Base-by-base conservation (phyloP, 1,139 yeast species). In the Hansenula sp. region DNA sequence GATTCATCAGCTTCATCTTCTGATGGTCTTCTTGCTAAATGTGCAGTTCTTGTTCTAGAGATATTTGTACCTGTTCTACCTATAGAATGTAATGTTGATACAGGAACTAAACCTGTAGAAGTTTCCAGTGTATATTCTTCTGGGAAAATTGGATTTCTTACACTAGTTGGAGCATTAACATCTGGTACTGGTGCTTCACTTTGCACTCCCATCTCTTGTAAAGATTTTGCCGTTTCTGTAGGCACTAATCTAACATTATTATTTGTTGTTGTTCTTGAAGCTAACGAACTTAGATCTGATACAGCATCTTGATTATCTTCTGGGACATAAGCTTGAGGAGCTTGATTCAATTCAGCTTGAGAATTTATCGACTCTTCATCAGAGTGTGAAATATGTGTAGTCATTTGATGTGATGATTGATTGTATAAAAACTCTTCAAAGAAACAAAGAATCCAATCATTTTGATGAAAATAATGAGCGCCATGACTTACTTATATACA, bases 61-160 rank as follows among this genome's bases (percentile, higher is more conserved):
- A 60, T 51, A 14, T 61, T 61, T 3, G 73, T 58, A 40, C 68
- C 65, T 2, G 68, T 58, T 68, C 94, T 74, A 33, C 94, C 94
- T 35, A 84, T 46, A 6, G 74, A 69, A 38, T 77, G 84, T 52
- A 88, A 68, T 0, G 95, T 82, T 34, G 77, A 68, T 3, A 82
- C 85, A 2, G 88, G 90, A 8, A 88, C 96, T 42, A 88, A 69
- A 48, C 96, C 96, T 6, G 96, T 85, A 39, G 75, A 73, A 1
- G 96, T 88, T 67, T 88, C 96, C 59, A 88, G 53, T 8, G 89
- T 83, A 61, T 85, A 88, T 61, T 88, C 96, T 68, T 88, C 96
- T 13, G 96, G 96, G 70, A 88, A 88, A 35, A 87, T 82, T 7
- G 90, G 81, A 46, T 73, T 68, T 38, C 69, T 71, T 11, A 77